Conservation (phyloP, 2,329 filamentous ascomycete genomes). For the Aspergillus caelatus region DNA sequence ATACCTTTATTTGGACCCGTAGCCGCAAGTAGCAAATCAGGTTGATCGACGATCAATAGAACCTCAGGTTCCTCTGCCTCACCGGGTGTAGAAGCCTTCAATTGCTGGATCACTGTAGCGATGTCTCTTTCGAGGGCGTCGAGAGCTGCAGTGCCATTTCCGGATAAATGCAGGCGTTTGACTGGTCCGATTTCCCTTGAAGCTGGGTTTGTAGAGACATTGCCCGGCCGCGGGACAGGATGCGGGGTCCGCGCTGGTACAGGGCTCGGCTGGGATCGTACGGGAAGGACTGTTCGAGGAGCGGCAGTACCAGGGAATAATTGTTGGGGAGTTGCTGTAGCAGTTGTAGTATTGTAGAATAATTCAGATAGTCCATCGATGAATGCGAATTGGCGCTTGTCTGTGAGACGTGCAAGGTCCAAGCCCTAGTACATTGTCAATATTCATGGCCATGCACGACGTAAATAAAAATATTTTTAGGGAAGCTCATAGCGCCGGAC, state of each 20-base stretch:
- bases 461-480: neutral
- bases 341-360: conserved; percentile 42
- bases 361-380: conserved; percentile 72
- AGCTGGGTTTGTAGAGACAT: conserved; percentile 17
- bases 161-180: conserved; percentile 34
- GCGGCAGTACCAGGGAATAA: conserved; percentile 18
- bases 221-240: conserved; percentile 13
- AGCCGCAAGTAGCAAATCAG: conserved; percentile 66
- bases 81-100: conserved; percentile 24
- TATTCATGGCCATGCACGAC: neutral
- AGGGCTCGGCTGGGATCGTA: conserved; percentile 29
- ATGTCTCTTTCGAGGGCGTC: conserved; percentile 41
- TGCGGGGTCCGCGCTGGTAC: conserved; percentile 26
- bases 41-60: conserved; percentile 67
- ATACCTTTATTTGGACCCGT: conserved; percentile 51
- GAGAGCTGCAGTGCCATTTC: conserved; percentile 32
- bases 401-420: conserved; percentile 65
- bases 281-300: conserved; percentile 29
- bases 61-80: conserved; percentile 38
- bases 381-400: conserved; percentile 67
- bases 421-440: conserved; percentile 57
- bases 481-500: too few relatives aligned
- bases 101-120: conserved; percentile 31
- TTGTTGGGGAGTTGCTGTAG: conserved; percentile 17
- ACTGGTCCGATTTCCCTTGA: conserved; percentile 23